Conservation (phyloP, 1,139 yeast genomes). For the Blastobotrys ciferrii region DNA sequence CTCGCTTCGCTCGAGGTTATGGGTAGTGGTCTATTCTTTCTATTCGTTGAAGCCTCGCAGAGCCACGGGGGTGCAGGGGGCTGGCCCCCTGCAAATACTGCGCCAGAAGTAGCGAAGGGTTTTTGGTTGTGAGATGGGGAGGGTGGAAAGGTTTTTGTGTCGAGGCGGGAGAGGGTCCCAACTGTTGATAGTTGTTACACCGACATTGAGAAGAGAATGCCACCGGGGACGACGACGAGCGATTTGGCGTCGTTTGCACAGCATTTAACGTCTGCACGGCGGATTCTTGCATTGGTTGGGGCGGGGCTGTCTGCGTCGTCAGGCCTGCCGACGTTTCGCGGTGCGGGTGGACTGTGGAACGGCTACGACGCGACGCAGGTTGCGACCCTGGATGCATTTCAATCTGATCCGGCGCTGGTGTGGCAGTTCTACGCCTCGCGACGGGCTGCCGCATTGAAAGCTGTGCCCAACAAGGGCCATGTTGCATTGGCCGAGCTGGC, state of each 20-base stretch:
- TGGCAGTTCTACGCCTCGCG: slow-evolving; percentile 86
- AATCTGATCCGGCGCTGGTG: slow-evolving; percentile 76
- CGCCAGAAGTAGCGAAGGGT: no score
- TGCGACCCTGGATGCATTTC: slow-evolving; percentile 89
- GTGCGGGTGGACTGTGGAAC: slow-evolving; percentile 74
- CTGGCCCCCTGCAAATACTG: no score
- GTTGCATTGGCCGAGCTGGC: slow-evolving; percentile 60
- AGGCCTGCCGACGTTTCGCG: slow-evolving; percentile 73
- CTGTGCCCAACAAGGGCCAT: slow-evolving; percentile 75
- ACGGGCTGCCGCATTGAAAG: slow-evolving; percentile 59
- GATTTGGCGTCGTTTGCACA: slow-evolving; percentile 55
- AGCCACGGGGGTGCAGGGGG: no score
- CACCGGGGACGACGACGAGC: slow-evolving; percentile 4
- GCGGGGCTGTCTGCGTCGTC: slow-evolving; percentile 80
- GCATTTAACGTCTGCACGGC: slow-evolving; percentile 49
- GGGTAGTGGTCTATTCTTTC: no score
- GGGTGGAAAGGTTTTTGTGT: no score
- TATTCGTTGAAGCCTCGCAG: no score
- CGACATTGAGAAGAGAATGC: no score
- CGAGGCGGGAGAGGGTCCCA: background rate
- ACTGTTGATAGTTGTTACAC: no score
- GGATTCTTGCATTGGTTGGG: slow-evolving; percentile 74
- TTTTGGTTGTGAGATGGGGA: no score
- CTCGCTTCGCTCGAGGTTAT: no score
- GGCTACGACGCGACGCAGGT: slow-evolving; percentile 76